A percentile compares a stretch with the other conserved stretches of the same genome.
Conservation (phyloP, 164 flowering plant genomes). For the Cinnamomum micranthum region DNA sequence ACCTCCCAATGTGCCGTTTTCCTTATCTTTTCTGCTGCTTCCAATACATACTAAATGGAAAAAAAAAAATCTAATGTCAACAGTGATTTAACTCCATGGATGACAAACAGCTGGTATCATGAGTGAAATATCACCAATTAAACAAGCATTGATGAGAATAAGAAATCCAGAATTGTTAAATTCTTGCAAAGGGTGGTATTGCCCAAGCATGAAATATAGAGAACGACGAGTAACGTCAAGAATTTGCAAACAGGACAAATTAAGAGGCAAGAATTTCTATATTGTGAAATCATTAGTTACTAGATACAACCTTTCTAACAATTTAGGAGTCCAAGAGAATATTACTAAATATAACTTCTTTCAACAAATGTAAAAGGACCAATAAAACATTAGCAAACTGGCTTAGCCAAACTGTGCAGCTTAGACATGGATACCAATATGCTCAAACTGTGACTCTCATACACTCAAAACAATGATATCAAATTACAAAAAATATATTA, state of each 20-base stretch:
- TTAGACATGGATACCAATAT: not conserved
- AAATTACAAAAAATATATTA: too few relatives aligned
- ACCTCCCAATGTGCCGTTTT: conserved; percentile 88
- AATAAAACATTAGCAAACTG: not conserved
- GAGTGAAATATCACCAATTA: not conserved
- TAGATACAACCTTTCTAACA: not conserved
- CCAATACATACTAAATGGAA: conserved; percentile 60
- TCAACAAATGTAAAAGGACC: not conserved
- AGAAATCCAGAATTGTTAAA: too few relatives aligned
- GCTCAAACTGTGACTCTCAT: too few relatives aligned
- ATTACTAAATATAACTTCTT: too few relatives aligned
- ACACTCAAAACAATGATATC: too few relatives aligned
- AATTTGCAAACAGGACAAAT: not conserved
- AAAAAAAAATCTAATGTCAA: conserved; percentile 2
- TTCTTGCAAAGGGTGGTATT: not conserved
- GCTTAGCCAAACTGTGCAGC: not conserved
- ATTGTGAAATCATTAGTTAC: not conserved
- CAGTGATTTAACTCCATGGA: conserved; percentile 2
- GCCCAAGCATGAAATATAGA: not conserved
- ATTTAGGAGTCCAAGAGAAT: not conserved
- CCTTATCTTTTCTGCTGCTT: conserved; percentile 57
- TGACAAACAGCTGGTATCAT: not conserved
- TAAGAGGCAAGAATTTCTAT: not conserved
- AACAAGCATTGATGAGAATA: not conserved
- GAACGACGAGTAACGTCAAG: not conserved